Evolutionary conservation across 208 protist genomes (phyloP).

Genomic region (Trypanosoma brucei): DNA sequence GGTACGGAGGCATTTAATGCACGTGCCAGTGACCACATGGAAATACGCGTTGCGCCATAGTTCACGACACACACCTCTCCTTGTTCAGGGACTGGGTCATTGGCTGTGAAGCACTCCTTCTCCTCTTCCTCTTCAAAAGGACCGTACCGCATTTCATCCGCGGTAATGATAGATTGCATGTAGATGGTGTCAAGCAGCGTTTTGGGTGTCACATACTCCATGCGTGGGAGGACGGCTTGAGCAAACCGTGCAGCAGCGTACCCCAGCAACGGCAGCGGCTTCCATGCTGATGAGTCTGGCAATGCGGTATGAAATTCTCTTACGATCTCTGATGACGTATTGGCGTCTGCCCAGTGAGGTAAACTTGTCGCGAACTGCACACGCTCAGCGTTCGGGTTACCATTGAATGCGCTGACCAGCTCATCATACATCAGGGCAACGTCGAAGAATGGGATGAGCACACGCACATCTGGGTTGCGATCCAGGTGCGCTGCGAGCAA

Average conservation of each 20-base stretch:
- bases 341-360: slow-evolving; percentile 37
- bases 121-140: slow-evolving; percentile 12
- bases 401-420: slow-evolving; percentile 26
- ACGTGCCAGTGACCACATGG: slow-evolving; percentile 22
- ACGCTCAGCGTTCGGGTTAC: slow-evolving; percentile 7
- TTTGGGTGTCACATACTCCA: slow-evolving; percentile 15
- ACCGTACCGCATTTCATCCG: slow-evolving; percentile 31
- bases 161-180: slow-evolving; percentile 9
- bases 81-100: not conserved
- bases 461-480: slow-evolving; percentile 9
- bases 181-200: slow-evolving; percentile 23
- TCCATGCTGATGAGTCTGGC: slow-evolving; percentile 2
- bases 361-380: slow-evolving; percentile 40
- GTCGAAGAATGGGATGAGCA: slow-evolving; percentile 34
- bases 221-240: slow-evolving; percentile 12
- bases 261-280: slow-evolving; percentile 10
- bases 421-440: slow-evolving; percentile 28
- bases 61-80: slow-evolving; percentile 17
- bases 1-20: slow-evolving; percentile 29
- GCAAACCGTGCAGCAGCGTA: slow-evolving; percentile 11
- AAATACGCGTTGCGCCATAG: slow-evolving; percentile 47
- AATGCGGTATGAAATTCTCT: slow-evolving; percentile 11
- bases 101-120: not conserved
- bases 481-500: slow-evolving; percentile 21
- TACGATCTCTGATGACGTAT: slow-evolving; percentile 8